A percentile compares a stretch with the other conserved stretches of the same genome.
Conservation (phyloP, 1,139 yeast genomes). For the Protomyces macrosporus region DNA sequence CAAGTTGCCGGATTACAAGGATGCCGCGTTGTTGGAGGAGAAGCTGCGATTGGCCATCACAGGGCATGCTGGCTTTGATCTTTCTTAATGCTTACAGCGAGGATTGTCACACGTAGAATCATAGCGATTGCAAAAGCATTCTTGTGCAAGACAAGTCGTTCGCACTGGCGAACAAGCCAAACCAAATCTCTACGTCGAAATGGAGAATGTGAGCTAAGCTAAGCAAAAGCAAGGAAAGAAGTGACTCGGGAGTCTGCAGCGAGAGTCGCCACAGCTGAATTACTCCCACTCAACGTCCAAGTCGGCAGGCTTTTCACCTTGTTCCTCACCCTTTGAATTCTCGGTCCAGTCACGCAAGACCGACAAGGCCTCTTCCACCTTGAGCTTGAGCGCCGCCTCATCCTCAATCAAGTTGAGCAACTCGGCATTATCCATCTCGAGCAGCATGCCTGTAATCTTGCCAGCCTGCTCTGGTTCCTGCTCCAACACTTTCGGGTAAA, state of each 20-base stretch:
- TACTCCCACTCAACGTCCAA: no score
- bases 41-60: conserved; percentile 21
- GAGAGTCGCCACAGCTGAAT: no score
- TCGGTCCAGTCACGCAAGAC: conserved; percentile 67
- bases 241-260: no score
- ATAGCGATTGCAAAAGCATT: no score
- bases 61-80: conserved; percentile 22
- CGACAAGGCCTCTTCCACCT: conserved; percentile 89
- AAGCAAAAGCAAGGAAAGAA: no score
- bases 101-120: neutral
- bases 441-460: conserved; percentile 98
- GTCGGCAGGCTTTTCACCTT: no score
- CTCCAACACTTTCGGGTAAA: conserved; percentile 88
- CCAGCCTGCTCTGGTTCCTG: conserved; percentile 97
- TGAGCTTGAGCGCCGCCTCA: conserved; percentile 81
- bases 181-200: no score
- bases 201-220: no score
- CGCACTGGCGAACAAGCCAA: no score
- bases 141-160: no score
- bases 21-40: conserved; percentile 52
- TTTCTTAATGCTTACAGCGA: neutral
- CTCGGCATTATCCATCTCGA: conserved; percentile 91
- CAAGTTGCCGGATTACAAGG: conserved; percentile 73
- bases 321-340: neutral
- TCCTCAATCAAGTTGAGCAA: conserved; percentile 78